A percentile compares a stretch with the other conserved stretches of the same genome.
Conservation (phyloP, 2,329 filamentous ascomycete species). For the Trichoderma atrobrunneum region DNA sequence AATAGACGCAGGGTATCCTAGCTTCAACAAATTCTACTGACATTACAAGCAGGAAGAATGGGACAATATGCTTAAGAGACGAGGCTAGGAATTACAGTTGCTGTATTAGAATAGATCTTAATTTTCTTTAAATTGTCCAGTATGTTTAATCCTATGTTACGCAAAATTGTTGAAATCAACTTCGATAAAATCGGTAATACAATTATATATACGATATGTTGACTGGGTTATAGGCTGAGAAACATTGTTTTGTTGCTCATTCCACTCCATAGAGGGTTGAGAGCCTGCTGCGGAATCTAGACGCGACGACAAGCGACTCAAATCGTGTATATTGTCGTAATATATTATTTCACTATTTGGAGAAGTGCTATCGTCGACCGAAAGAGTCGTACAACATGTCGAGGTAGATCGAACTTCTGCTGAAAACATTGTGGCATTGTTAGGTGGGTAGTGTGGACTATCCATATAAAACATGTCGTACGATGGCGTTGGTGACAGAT, state of each 20-base stretch:
- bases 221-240: not conserved
- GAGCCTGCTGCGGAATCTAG: not conserved
- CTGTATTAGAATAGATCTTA: not conserved
- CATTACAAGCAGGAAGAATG: not conserved
- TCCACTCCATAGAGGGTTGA: not conserved
- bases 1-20: not conserved
- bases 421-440: not conserved
- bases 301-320: not conserved
- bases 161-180: not conserved
- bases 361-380: not conserved
- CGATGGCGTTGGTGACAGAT: not conserved
- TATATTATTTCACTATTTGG: not conserved
- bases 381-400: not conserved
- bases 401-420: not conserved
- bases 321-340: not conserved
- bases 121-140: not conserved
- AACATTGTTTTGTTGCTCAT: not conserved
- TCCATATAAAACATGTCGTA: not conserved
- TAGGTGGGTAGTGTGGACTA: not conserved
- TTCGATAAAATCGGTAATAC: not conserved
- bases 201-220: not conserved
- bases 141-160: not conserved
- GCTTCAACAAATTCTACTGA: not conserved
- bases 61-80: not conserved
- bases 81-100: not conserved